Evolutionary conservation across 2,329 filamentous ascomycete genomes (phyloP).

Genomic region (Chaetomiaceae sp.): DNA sequence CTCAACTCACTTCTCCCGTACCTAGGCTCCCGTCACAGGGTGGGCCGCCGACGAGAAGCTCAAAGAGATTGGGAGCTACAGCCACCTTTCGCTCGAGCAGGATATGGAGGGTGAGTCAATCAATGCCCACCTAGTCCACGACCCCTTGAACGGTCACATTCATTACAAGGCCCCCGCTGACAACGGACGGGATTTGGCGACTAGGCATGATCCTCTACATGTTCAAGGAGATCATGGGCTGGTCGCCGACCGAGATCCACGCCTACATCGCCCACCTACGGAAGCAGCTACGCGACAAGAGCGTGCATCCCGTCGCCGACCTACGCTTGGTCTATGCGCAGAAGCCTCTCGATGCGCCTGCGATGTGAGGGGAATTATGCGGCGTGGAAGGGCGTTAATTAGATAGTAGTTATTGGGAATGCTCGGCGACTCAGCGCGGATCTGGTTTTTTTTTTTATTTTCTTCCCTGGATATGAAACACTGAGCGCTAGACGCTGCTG

Average conservation of each 20-base stretch:
- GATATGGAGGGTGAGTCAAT: constrained; percentile 1
- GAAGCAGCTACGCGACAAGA: background rate
- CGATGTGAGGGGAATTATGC: background rate
- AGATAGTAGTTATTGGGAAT: too few species aligned
- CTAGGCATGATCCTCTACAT: background rate
- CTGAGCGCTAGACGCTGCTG: too few species aligned
- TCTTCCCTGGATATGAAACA: too few species aligned
- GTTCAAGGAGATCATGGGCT: constrained; percentile 1
- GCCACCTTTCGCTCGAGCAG: background rate
- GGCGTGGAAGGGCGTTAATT: too few species aligned
- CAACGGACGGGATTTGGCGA: background rate
- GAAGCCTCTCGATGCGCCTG: background rate
- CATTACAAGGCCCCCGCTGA: background rate
- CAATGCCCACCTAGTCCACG: too few species aligned
- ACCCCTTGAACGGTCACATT: background rate
- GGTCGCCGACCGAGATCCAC: background rate
- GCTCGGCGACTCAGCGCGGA: too few species aligned
- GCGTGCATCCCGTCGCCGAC: background rate
- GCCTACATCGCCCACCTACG: background rate
- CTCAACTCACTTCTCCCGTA: background rate
- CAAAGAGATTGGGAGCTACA: constrained; percentile 9
- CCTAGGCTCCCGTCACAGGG: constrained; percentile 7
- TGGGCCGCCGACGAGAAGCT: constrained; percentile 14
- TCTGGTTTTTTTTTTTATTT: too few species aligned
- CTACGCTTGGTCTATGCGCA: background rate